Evolutionary conservation across 2,329 filamentous ascomycete genomes (phyloP), one percentile per base, ranked within the genome.

Genomic region (Salinomyces thailandicus): DNA sequence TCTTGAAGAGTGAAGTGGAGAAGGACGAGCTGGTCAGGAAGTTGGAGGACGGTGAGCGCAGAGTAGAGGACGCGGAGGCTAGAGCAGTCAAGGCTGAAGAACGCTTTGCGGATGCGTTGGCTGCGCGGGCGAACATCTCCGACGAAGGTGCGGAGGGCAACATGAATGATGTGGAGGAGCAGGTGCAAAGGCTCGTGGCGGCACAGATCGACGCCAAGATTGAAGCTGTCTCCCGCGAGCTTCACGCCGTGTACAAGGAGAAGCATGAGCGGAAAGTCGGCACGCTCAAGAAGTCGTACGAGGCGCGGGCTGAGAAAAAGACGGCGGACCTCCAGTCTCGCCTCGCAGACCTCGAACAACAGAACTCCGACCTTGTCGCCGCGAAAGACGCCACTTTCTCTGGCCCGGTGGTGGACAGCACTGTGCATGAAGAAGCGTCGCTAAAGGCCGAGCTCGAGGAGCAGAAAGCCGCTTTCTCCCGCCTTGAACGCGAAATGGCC

Each of bases 251-350:
- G 8, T 98, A 98, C 72, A 96, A 95, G 66, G 79, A 81, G 56
- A 98, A 98, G 65, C 91, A 98, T 59, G 89, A 96, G 66, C 85
- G 80, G 44, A 98, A 98, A 67, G 89, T 96, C 30, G 75, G 84
- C 1, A 89, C 87, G 3, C 70, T 98, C 46, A 96, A 79, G 57
- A 76, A 78, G 51, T 75, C 72, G 53, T 79, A 96, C 63, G 85
- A 95, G 59, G 74, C 75, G 31, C 79, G 89, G 37, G 91, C 85
- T 75, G 85, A 93, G 62, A 93, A 93, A 69, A 84, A 81, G 54
- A 75, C 89, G 38, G 75, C 75, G 36, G 83, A 89, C 50, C 73
- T 94, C 2, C 83, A 93, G 60, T 58, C 60, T 13, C 77, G 77
- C 43, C 69, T 93, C 29, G 77, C 77, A 31, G 74, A 81, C 29